phyloP scores from a whole-genome alignment of 129 eudicot species.

The Tagetes patula region DNA sequence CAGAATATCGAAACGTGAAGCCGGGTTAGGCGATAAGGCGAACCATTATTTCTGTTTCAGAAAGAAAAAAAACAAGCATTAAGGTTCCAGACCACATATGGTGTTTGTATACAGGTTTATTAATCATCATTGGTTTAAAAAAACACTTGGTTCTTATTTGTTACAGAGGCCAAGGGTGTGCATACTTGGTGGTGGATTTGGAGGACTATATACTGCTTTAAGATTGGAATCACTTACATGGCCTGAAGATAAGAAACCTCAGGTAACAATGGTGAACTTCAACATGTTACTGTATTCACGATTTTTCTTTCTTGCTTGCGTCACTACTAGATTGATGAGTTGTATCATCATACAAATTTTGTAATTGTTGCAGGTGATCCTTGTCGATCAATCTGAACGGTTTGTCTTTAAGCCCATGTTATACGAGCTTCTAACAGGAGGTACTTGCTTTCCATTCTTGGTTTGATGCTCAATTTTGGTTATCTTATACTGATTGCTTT shows the following conservation, averaged over 20 bases:
- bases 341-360: not conserved
- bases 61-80: not conserved
- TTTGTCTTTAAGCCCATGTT: slow-evolving; percentile 98
- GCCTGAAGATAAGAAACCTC: slow-evolving; percentile 97
- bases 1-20: not conserved
- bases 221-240: slow-evolving; percentile 95
- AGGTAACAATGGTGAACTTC: slow-evolving; percentile 44
- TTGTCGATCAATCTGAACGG: slow-evolving; percentile 89
- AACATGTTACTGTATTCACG: not conserved
- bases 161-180: slow-evolving; percentile 93
- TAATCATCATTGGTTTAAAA: not conserved
- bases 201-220: slow-evolving; percentile 94
- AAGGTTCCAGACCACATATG: not conserved
- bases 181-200: slow-evolving; percentile 99
- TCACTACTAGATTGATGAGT: slow-evolving; percentile 14
- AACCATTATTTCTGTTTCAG: not conserved
- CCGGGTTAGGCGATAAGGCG: not conserved
- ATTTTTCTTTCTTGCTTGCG: not conserved
- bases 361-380: slow-evolving; percentile 63
- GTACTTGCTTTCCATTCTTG: slow-evolving; percentile 37
- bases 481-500: slow-evolving; percentile 15
- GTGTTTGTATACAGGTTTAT: slow-evolving; percentile 3
- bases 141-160: slow-evolving; percentile 2
- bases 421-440: slow-evolving; percentile 95
- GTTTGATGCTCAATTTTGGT: slow-evolving; percentile 4